Evolutionary conservation across 805 yeast species (phyloP), one percentile per base, ranked within the genome.

Genomic region (Zygotorulaspora florentina): DNA sequence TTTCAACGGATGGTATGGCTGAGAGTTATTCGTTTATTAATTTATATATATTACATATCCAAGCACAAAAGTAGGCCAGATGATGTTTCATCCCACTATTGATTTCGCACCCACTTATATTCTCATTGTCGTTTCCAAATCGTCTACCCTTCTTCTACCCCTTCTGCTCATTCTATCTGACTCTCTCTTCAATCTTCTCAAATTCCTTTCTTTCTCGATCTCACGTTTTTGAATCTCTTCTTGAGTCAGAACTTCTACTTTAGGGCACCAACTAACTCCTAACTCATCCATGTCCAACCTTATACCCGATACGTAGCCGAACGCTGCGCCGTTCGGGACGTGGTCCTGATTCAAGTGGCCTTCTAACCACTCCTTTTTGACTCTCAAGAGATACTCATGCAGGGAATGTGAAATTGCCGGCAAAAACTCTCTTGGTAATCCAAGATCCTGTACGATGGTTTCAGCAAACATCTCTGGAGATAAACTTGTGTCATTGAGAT

Each of bases 171-270:
- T 46, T 34, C 77, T 76, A 47, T 77, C 83, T 8, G 89, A 82
- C 63, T 93, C 98, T 67, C 99, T 80, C 72, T 95, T 91, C 61
- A 90, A 74, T 61, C 99, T 80, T 66, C 99, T 79, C 50, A 88
- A 75, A 62, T 86, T 89, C 65, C 98, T 77, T 57, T 90, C 96
- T 59, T 95, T 81, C 67, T 93, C 99, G 55, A 89, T 88, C 63
- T 93, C 98, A 54, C 98, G 77, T 68, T 85, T 84, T 62, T 91
- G 97, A 46, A 93, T 87, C 66, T 93, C 99, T 79, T 90, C 88
- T 44, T 87, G 90, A 1, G 93, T 81, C 48, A 93, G 74, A 11
- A 80, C 79, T 65, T 91, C 98, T 6, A 91, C 84, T 35, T 80
- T 75, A 23, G 99, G 99, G 44, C 83, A 82, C 95, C 96, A 93